Base-by-base conservation (phyloP, 805 yeast genomes). In the Candida tallmaniae region DNA sequence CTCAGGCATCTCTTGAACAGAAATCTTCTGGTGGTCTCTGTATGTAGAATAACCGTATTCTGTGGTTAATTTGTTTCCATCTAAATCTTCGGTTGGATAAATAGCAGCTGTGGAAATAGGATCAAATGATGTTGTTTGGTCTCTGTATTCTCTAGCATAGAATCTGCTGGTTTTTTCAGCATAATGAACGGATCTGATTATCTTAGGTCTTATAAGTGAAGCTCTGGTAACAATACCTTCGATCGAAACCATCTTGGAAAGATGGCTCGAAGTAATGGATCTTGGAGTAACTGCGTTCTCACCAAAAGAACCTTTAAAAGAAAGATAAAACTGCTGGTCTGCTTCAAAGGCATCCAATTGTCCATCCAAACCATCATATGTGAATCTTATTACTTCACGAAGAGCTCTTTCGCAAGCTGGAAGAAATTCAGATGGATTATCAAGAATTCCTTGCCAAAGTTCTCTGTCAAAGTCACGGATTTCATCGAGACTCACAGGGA, bases 1-100 rank as follows among this genome's bases (percentile, higher is more conserved):
- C 63, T 93, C 97, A 1, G 98, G 97, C 86, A 93, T 85, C 64
- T 93, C 98, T 59, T 93, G 98, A 23, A 93, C 82, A 0, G 96
- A 77, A 23, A 93, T 74, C 25, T 87, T 83, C 62, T 93, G 98
- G 56, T 90, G 96, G 60, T 93, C 98, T 48, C 90, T 73, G 57
- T 86, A 93, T 19, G 94, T 87, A 6, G 89, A 81, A 52, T 80
- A 83, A 1, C 98, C 98, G 52, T 86, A 93, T 57, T 93, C 97
- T 0, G 96, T 89, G 13, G 76, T 71, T 45, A 93, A 65, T 47
- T 85, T 86, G 60, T 89, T 81, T 5, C 97, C 97, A 30, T 87
- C 93, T 12, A 84, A 74, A 53, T 93, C 98, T 50, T 86, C 95
- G 0, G 94, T 83, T 14, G 97, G 97, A 52, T 87, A 93, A 3